Base-by-base conservation (phyloP, 805 yeast genomes). In the Peterozyma xylosa region DNA sequence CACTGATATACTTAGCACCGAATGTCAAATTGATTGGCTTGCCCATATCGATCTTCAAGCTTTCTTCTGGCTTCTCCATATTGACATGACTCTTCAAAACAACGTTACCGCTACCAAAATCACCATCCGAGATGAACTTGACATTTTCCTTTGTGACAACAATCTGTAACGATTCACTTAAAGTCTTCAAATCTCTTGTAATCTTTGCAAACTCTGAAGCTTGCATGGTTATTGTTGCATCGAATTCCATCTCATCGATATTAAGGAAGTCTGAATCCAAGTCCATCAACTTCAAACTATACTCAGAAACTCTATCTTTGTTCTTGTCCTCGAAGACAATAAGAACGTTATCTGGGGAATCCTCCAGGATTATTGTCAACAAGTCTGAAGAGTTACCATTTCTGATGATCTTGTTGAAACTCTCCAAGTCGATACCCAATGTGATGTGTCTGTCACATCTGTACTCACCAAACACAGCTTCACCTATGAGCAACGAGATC, bases 371-470 rank as follows among this genome's bases (percentile, higher is more conserved):
- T 48, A 93, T 67, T 36, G 96, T 87, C 57, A 93, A 73, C 57
- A 80, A 80, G 62, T 93, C 98, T 42, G 87, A 84, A 60, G 85
- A 84, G 67, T 85, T 82, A 65, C 96, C 98, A 68, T 95, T 86
- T 60, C 81, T 86, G 57, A 93, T 78, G 50, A 93, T 85, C 64
- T 93, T 91, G 52, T 86, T 74, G 52, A 93, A 72, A n/a, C 95
- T 80, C 48, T 82, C 82, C 57, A 93, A 72, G 65, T 93, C 96
- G 56, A 91, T 74, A 53, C 99, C 99, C 52, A 93, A 75, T 7
- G 96, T 88, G 55, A 90, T 73, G 53, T 86, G 88, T 60, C 93
- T 82, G 68, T 93, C 99, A 68, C 98, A 90, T 74, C 99, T 83
- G 73, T 86, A 93, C 54, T 85, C 91, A 48, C 79, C 74, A 70